Evolutionary conservation across 495 filamentous ascomycete genomes (phyloP), one percentile per base, ranked within the genome.

Genomic region (Penicillium fimorum): DNA sequence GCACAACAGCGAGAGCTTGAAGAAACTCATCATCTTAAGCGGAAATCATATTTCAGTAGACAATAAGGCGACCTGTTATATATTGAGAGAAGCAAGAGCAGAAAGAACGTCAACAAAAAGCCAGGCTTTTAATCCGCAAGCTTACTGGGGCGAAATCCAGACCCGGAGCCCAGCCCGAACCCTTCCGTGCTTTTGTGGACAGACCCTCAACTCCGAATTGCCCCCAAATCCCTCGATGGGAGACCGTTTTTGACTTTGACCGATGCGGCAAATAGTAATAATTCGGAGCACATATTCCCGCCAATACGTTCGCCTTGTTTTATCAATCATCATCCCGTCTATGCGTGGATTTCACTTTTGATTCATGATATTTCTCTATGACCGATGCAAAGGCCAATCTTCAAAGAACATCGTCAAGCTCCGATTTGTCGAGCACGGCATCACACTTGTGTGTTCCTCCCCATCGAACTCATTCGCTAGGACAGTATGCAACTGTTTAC

Each of bases 401-500:
- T 66, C 59, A 35, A 66, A 59, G 43, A 69, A 66, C 9, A 50
- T 40, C 1, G 64, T 61, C 43, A 74, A 42, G 22, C 59, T 35
- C 41, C 61, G 57, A 54, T 52, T 66, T 35, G 62, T 53, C 13
- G 63, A 66, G 46, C 55, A 61, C 17, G 63, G 46, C 58, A 66
- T 66, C 0, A 66, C 53, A 50, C 58, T 64, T 53, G 57, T 53
- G 59, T 72, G 57, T 42, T 63, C 62, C 38, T 74, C 62, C 11
- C 64, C 53, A 3, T 58, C 53, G 47, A 58, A 60, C 70, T 47
- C 79, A 76, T 50, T 69, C 59, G 48, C 48, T 66, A 41, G 69
- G 68, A 50, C 64, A 67, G 35, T 75, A 75, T 59, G 77, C 68
- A 70, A 65, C 61, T 33, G 38, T 10, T 29, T 42, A 20, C 50